Conservation (phyloP, 495 filamentous ascomycete genomes). For the Penicillium turbatum region DNA sequence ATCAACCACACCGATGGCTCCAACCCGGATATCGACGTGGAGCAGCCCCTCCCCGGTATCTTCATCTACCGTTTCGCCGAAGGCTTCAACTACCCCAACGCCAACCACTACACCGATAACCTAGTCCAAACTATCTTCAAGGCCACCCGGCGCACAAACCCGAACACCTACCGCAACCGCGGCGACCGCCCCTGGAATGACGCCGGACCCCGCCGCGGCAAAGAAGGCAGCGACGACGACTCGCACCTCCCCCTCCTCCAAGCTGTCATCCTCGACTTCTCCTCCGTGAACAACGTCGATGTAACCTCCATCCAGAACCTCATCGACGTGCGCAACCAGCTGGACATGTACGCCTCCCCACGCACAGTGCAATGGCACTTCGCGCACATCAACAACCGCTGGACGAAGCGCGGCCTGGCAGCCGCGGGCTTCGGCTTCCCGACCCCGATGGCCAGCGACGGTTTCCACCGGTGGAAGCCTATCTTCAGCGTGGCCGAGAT, state of each 20-base stretch:
- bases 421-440: constrained; percentile 92
- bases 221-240: constrained; percentile 40
- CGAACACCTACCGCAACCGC: constrained; percentile 51
- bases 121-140: constrained; percentile 70
- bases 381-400: constrained; percentile 90
- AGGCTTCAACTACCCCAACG: constrained; percentile 95
- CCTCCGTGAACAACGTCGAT: constrained; percentile 93
- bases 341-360: constrained; percentile 81
- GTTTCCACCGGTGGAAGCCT: constrained; percentile 78
- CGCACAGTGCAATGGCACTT: constrained; percentile 94
- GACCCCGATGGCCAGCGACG: constrained; percentile 52
- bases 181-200: constrained; percentile 98
- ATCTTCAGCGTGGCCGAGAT: constrained; percentile 94
- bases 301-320: constrained; percentile 91
- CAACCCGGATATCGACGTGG: constrained; percentile 77
- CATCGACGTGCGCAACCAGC: constrained; percentile 96
- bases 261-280: constrained; percentile 92
- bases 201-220: constrained; percentile 67
- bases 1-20: constrained; percentile 83
- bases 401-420: constrained; percentile 94
- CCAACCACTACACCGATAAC: constrained; percentile 82
- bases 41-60: constrained; percentile 83
- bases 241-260: constrained; percentile 71
- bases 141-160: constrained; percentile 73
- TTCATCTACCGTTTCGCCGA: constrained; percentile 98